Evolutionary conservation across 2,329 filamentous ascomycete genomes (phyloP).

Genomic region (Claviceps capensis): DNA sequence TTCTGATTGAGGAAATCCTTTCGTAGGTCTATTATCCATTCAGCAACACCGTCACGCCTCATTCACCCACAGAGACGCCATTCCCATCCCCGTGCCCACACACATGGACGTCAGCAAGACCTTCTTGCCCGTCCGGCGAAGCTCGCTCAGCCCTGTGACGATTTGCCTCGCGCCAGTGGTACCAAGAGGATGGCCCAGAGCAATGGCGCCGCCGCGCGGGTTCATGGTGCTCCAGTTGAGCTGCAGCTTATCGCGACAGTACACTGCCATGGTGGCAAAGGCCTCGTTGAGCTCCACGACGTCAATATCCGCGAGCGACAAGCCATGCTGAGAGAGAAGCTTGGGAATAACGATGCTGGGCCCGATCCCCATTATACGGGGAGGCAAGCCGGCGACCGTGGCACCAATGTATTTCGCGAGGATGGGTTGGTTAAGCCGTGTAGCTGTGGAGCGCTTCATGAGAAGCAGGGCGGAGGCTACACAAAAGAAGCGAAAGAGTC

Average conservation of each 20-base stretch:
- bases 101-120: slow-evolving; percentile 87
- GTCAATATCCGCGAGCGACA: slow-evolving; percentile 72
- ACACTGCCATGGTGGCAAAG: slow-evolving; percentile 95
- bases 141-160: slow-evolving; percentile 79
- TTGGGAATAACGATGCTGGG: slow-evolving; percentile 65
- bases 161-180: slow-evolving; percentile 69
- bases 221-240: slow-evolving; percentile 69
- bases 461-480: slow-evolving; percentile 71
- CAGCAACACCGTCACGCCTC: slow-evolving; percentile 20
- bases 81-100: slow-evolving; percentile 55
- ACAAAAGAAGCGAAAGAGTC: background rate
- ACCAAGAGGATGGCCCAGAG: slow-evolving; percentile 70
- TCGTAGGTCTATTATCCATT: too few species aligned
- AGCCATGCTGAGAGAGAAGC: slow-evolving; percentile 65
- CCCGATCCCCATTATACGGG: slow-evolving; percentile 93
- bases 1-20: too few species aligned
- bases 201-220: slow-evolving; percentile 67
- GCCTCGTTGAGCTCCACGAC: slow-evolving; percentile 94
- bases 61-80: slow-evolving; percentile 53
- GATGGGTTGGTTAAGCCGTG: slow-evolving; percentile 79
- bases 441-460: slow-evolving; percentile 87
- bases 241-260: slow-evolving; percentile 63
- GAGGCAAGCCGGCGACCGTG: slow-evolving; percentile 78
- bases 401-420: slow-evolving; percentile 89
- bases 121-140: slow-evolving; percentile 76